Percentiles rank a stretch among this genome's conserved stretches.
phyloP scores from a whole-genome alignment of 495 filamentous ascomycete genomes.

The Penicillium pulvis region DNA sequence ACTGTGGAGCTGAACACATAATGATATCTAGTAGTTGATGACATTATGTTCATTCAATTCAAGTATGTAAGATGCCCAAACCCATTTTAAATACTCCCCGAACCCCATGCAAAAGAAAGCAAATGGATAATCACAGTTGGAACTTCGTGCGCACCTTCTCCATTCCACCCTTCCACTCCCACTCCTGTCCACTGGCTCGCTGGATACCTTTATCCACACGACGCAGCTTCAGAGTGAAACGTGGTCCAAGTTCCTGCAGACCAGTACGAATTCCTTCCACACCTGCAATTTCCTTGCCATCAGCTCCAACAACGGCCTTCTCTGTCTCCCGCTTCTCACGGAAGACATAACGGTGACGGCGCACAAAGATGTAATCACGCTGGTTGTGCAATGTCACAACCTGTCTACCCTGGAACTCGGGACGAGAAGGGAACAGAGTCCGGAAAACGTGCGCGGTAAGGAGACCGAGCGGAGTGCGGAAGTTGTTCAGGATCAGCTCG shows the following conservation, averaged over 20 bases:
- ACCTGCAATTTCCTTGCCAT: constrained; percentile 84
- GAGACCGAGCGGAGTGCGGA: constrained; percentile 88
- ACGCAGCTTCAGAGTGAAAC: constrained; percentile 85
- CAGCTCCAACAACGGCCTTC: constrained; percentile 79
- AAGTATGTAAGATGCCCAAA: constrained; percentile 18
- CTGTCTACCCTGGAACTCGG: constrained; percentile 81
- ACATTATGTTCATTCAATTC: constrained; percentile 21
- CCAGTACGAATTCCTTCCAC: constrained; percentile 82
- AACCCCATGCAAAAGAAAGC: constrained; percentile 33
- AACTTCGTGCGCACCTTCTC: constrained; percentile 94
- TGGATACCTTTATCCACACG: constrained; percentile 91
- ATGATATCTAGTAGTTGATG: background rate
- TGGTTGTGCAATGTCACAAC: constrained; percentile 94
- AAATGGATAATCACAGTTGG: constrained; percentile 63
- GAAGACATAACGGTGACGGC: constrained; percentile 90
- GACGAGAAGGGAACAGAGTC: constrained; percentile 76
- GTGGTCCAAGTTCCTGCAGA: constrained; percentile 81
- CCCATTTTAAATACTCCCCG: constrained; percentile 30
- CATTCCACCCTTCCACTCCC: constrained; percentile 93
- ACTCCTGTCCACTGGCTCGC: constrained; percentile 77
- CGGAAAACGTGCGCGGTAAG: constrained; percentile 87
- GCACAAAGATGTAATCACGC: constrained; percentile 92
- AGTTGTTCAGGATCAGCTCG: constrained; percentile 93
- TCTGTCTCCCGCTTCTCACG: constrained; percentile 81
- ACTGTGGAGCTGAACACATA: background rate